Base-by-base conservation (phyloP, 2,329 filamentous ascomycete species). In the Mollisiaceae sp. region DNA sequence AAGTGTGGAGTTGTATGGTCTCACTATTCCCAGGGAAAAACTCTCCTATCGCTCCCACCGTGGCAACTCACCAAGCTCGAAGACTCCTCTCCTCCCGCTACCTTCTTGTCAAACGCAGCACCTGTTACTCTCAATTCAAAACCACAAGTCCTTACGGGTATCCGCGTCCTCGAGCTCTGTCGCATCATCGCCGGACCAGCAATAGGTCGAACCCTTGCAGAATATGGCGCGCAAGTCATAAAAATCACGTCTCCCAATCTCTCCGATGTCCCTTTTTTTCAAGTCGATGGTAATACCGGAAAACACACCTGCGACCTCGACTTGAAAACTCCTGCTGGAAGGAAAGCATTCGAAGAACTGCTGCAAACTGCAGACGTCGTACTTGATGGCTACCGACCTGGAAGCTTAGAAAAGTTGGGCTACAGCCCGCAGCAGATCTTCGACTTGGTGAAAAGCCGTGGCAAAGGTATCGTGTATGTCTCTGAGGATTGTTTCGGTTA, bases 111-210 rank as follows among this genome's bases (percentile, higher is more conserved):
- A 62, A 67, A 72, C 11, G 55, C 64, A 6, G 47, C 55, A 14
- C 59, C 62, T 2, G 35, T 41, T 20, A 66, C 60, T 11, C 35
- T 60, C 12, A 65, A 45, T 11, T 65, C 59, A 5, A 67, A 70
- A 39, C 70, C 70, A 11, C 69, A 71, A 63, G 65, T 72, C 71
- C 87, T 79, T 65, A 82, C 73, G 8, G 90, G 90, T 0, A 82
- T 93, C 75, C 90, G 89, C 69, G 90, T 93, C 6, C 82, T 93
- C 5, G 91, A 94, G 74, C 79, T 93, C 36, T 91, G 89, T 73
- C 87, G 90, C 47, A 88, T 93, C 72, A 92, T 93, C 68, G 91
- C 91, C 3, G 90, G 90, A 0, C 90, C 90, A n/a, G 86, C 88
- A 4, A 88, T 93, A 69, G 87, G 87, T 2, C 85, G 89, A 36